Conservation (phyloP, 768 basidiomycete species). For the Kwoniella bestiolae region DNA sequence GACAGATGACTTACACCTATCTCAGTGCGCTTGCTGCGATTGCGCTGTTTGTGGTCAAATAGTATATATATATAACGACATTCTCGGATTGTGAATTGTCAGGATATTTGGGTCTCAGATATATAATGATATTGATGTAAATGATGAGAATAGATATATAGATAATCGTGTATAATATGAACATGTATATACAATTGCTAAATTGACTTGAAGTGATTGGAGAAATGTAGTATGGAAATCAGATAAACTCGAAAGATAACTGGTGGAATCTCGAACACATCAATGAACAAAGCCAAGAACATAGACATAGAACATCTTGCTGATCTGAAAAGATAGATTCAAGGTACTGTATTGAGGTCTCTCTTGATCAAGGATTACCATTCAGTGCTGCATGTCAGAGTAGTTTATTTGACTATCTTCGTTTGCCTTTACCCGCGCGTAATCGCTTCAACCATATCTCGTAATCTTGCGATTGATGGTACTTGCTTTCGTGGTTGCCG, state of each 20-base stretch:
- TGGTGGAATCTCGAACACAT: too few relatives aligned
- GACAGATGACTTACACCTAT: neutral
- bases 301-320: too few relatives aligned
- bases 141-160: neutral
- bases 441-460: neutral
- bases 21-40: conserved; percentile 39
- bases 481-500: neutral
- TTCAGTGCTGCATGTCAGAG: too few relatives aligned
- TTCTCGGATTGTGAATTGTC: neutral
- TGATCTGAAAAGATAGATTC: too few relatives aligned
- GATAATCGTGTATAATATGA: neutral
- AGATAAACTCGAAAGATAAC: too few relatives aligned
- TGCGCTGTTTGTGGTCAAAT: conserved; percentile 19
- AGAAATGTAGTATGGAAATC: too few relatives aligned
- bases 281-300: too few relatives aligned
- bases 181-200: too few relatives aligned
- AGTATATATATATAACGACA: conserved; percentile 2
- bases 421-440: neutral
- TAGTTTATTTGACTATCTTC: neutral
- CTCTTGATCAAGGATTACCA: too few relatives aligned
- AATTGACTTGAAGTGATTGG: too few relatives aligned
- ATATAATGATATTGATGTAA: neutral
- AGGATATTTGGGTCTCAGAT: neutral
- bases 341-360: too few relatives aligned
- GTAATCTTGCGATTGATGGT: conserved; percentile 6